Percentiles rank a stretch among this genome's conserved stretches.
phyloP scores from a whole-genome alignment of 129 eudicot genomes.

The Calendula officinalis region DNA sequence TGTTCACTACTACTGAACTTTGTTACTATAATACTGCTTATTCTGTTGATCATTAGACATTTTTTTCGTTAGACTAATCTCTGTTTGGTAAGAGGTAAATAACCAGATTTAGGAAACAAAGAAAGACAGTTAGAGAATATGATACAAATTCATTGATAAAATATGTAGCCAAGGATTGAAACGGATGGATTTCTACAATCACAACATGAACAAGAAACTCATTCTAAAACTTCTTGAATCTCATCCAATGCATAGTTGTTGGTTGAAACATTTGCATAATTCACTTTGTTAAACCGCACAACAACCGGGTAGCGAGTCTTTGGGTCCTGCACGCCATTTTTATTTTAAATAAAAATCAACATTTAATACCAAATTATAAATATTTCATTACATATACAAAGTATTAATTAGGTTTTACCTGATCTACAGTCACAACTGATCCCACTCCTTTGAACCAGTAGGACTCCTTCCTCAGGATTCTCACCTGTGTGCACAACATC shows the following conservation, averaged over 20 bases:
- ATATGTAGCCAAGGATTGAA: slow-evolving; percentile 31
- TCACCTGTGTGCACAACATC: slow-evolving; percentile 52
- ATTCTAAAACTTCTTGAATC: slow-evolving; percentile 50
- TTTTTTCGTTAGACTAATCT: no score
- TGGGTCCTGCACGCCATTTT: slow-evolving; percentile 49
- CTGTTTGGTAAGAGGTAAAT: neutral
- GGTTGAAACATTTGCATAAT: slow-evolving; percentile 84
- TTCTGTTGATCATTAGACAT: no score
- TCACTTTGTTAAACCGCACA: slow-evolving; percentile 91
- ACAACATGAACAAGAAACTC: slow-evolving; percentile 33
- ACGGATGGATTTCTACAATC: slow-evolving; percentile 31
- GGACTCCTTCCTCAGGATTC: slow-evolving; percentile 81
- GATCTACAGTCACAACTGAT: slow-evolving; percentile 91
- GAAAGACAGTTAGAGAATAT: slow-evolving; percentile 26
- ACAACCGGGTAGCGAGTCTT: slow-evolving; percentile 92
- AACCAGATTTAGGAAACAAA: slow-evolving; percentile 15
- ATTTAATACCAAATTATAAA: neutral
- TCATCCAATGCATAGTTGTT: slow-evolving; percentile 99
- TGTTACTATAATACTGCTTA: no score
- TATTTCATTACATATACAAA: neutral
- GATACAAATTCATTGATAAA: slow-evolving; percentile 39
- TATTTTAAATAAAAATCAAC: neutral
- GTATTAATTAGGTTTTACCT: slow-evolving; percentile 15
- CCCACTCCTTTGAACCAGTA: slow-evolving; percentile 94
- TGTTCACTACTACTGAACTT: no score